Evolutionary conservation across 2,329 filamentous ascomycete genomes (phyloP), one percentile per base, ranked within the genome.

Genomic region (Xylariaceae sp.): DNA sequence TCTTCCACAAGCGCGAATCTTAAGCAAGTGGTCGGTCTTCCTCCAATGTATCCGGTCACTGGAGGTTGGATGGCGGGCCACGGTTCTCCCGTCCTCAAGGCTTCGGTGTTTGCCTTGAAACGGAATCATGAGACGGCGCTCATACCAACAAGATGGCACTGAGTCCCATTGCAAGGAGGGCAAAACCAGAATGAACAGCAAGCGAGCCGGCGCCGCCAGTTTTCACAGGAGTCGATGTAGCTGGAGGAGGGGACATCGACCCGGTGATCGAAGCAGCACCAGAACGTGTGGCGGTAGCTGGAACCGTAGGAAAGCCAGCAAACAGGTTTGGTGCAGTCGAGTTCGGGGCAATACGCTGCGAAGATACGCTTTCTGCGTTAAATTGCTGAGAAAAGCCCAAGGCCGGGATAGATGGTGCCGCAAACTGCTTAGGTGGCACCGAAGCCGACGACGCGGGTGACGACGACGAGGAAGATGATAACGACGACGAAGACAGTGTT

Each of bases 101-200:
- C 39, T 23, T 10, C 18, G 30, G 8, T 11, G 3, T 18, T 10
- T 45, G 11, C 4, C 35, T 30, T 30, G 23, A 30, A 30, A 30
- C 23, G 5, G 23, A 30, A 30, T 30, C 23, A 30, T 8, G 17
- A 35, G 23, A 30, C n/a, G 9, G 17, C 35, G 37, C 52, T 65
- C 67, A 72, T 1, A 63, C 64, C 37, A 71, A 51, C 8, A 72
- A 51, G 53, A 66, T 60, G n/a, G 66, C 69, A 30, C 69, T 67
- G 44, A 70, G 58, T 10, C 64, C 70, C 52, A 71, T 50, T 2
- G 63, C 65, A 56, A 66, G 69, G 53, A 69, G 58, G 17, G 68
- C 56, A 13, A 72, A 65, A 13, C 69, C 66, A 2, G 69, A 69
- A 44, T 66, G 65, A 37, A 67, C 62, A 4, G 65, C 59, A 11